A percentile compares a stretch with the other conserved stretches of the same genome.
These are phyloP conservation scores for Mortierella sp. DNA, from an alignment of 371 early-diverging fungal genomes.

Conservation along the genomic window DNA sequence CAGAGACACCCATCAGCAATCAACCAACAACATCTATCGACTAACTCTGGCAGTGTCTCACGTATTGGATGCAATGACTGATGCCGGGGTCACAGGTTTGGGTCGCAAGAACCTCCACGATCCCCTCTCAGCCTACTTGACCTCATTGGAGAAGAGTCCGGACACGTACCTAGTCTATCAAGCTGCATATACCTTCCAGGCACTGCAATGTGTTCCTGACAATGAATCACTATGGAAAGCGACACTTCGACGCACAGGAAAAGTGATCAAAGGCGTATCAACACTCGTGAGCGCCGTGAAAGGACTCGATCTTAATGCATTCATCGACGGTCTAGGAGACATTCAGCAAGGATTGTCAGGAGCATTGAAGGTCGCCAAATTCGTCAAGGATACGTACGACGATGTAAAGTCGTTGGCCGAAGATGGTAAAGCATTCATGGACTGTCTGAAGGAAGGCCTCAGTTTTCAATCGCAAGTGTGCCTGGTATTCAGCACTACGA, in stretches of 20 bases:
- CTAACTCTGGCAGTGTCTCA: too few relatives aligned
- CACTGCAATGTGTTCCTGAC: conserved; percentile 11
- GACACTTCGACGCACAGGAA: not conserved
- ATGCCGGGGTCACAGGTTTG: conserved; percentile 13
- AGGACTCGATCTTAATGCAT: conserved; percentile 9
- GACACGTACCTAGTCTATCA: conserved; percentile 15
- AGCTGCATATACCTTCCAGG: conserved; percentile 21
- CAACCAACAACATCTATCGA: conserved; percentile 2
- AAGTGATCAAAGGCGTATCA: not conserved
- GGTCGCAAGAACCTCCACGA: conserved; percentile 8
- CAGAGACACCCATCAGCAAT: conserved; percentile 13
- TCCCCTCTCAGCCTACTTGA: not conserved
- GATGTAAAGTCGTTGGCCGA: not conserved
- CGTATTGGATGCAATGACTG: not conserved
- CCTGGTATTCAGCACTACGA: too few relatives aligned
- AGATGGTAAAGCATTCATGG: conserved; percentile 6
- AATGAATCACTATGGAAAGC: conserved; percentile 13
- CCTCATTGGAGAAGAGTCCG: conserved; percentile 1
- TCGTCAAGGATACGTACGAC: not conserved
- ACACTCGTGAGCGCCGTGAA: conserved; percentile 6
- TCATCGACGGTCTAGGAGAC: not conserved
- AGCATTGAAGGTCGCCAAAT: not conserved
- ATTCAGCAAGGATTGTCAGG: conserved; percentile 2
- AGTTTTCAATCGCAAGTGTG: too few relatives aligned
- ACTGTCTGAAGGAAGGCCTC: too few relatives aligned